Evolutionary conservation across 495 filamentous ascomycete species (phyloP), one percentile per base, ranked within the genome.

Genomic region (Hypoxylon lienhwacheense): DNA sequence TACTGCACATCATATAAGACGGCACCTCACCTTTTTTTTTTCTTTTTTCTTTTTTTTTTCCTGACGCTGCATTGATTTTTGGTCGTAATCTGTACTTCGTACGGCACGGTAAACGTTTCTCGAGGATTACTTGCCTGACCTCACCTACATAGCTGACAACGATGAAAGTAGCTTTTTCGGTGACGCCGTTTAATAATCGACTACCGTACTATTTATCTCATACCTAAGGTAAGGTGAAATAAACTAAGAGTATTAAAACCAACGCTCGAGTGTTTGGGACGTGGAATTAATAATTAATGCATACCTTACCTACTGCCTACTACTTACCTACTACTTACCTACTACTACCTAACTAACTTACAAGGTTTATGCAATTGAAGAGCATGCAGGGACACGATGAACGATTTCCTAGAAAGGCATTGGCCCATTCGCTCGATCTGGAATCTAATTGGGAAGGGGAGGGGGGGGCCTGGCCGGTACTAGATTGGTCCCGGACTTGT

Each of bases 401-500:
- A 51, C 22, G 41, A 55, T 61, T 51, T 28, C 46, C 16, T 10
- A 33, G 17, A 42, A 42, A 2, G 29, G 35, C 16, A 55, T 61
- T 61, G 57, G 57, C 22, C 43, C 39, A 34, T 49, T 7, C 31
- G 25, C 40, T 44, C 45, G 41, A 45, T 31, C 41, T 45, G 41
- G n/a, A 31, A 32, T 31, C 41, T 26, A 45, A 45, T 45, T 45
- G 21, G 47, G n/a, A n/a, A n/a, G n/a, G n/a, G n/a, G n/a, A n/a
- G n/a, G n/a, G n/a, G n/a, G n/a, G n/a, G 41, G 33, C 45, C 37
- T 46, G 40, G 50, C 32, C 26, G 40, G 39, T 37, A 33, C 35
- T 36, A 52, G 58, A 55, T 55, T 45, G 44, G 47, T 52, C 39
- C 59, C 45, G 42, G 59, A 41, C 36, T 43, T 45, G 53, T 53